These are phyloP conservation scores for Citrus australasica DNA, from an alignment of 345 rosid genomes.

Conservation along the genomic window DNA sequence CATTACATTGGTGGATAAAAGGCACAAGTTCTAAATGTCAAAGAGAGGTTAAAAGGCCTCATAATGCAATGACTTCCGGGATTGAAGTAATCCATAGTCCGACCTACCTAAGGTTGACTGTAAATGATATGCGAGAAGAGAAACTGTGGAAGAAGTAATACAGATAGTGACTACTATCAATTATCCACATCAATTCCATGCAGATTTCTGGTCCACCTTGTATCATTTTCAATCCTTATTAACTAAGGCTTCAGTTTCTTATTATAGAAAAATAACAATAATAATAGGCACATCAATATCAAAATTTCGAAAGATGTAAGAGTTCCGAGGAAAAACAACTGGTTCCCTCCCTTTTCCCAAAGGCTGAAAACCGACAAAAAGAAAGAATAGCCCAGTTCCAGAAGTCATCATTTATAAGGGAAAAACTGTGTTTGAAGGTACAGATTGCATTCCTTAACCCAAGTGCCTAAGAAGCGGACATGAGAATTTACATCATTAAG, in stretches of 20 bases:
- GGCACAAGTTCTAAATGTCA: background rate
- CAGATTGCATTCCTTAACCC: background rate
- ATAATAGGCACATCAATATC: background rate
- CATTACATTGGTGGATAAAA: background rate
- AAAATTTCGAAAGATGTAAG: background rate
- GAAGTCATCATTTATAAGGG: background rate
- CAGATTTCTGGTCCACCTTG: background rate
- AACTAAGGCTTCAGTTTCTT: background rate
- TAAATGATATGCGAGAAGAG: background rate
- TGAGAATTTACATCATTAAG: background rate
- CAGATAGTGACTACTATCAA: background rate
- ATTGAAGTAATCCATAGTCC: background rate
- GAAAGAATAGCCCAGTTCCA: background rate
- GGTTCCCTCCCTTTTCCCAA: background rate
- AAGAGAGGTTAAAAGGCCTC: background rate
- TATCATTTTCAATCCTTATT: background rate
- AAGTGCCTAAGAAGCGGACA: background rate
- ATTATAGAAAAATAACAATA: background rate
- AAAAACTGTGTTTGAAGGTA: background rate
- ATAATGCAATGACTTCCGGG: background rate
- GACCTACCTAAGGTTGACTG: background rate
- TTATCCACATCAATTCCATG: background rate
- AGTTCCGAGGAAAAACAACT: background rate
- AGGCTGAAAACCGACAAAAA: background rate
- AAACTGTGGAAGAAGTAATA: background rate